A percentile compares a stretch with the other conserved stretches of the same genome.
Conservation (phyloP, 164 flowering plant genomes). For the Macadamia tetraphylla region DNA sequence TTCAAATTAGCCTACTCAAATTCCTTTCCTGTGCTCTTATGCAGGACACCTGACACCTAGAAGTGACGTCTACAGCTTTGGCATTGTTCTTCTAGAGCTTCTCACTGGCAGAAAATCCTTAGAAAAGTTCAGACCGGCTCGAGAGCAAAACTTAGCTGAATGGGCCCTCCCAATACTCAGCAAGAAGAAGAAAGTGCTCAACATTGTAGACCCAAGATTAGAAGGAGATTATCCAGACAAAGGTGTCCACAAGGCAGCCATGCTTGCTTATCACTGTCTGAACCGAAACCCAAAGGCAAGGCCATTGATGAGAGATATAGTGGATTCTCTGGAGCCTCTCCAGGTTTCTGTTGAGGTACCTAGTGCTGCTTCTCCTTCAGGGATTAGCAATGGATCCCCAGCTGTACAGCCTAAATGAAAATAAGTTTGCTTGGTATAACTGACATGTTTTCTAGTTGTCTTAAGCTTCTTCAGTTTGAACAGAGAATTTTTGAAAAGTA, state of each 20-base stretch:
- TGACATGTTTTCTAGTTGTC: slow-evolving; percentile 4
- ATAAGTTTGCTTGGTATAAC: background rate
- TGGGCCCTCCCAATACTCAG: slow-evolving; percentile 80
- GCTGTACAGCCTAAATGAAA: slow-evolving; percentile 10
- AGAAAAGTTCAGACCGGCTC: slow-evolving; percentile 65
- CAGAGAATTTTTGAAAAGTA: slow-evolving; percentile 5
- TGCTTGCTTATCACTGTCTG: slow-evolving; percentile 89
- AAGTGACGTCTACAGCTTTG: slow-evolving; percentile 88
- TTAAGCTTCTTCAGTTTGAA: slow-evolving; percentile 7
- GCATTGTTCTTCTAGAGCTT: slow-evolving; percentile 83
- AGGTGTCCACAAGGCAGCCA: slow-evolving; percentile 84
- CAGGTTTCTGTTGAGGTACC: slow-evolving; percentile 32
- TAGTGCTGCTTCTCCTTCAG: slow-evolving; percentile 18
- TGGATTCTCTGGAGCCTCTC: slow-evolving; percentile 84
- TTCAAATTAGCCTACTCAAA: background rate
- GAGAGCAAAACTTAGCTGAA: slow-evolving; percentile 76
- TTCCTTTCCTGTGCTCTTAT: background rate
- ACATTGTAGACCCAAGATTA: slow-evolving; percentile 74
- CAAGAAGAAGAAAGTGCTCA: slow-evolving; percentile 69
- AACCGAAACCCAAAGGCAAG: slow-evolving; percentile 86
- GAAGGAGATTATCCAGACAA: slow-evolving; percentile 72
- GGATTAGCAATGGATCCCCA: slow-evolving; percentile 16
- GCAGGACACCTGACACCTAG: slow-evolving; percentile 79
- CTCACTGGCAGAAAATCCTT: slow-evolving; percentile 77
- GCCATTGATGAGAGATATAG: slow-evolving; percentile 91